phyloP scores from a whole-genome alignment of 139 green algal species.

The Coelastrella sp. region DNA sequence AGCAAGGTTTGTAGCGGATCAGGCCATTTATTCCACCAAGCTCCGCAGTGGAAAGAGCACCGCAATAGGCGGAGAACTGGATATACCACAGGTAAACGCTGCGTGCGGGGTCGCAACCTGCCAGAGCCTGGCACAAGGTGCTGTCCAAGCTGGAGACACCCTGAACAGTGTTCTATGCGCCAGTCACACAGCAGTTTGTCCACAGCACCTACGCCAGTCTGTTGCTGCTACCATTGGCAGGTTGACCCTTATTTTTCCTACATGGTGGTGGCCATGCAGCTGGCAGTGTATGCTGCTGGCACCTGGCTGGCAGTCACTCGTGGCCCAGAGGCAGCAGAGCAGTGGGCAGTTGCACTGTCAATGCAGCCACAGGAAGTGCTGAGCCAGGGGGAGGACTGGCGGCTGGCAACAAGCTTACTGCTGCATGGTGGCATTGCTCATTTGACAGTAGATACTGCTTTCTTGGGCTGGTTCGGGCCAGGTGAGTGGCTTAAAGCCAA shows the following conservation, averaged over 20 bases:
- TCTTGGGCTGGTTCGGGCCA: constrained; percentile 29
- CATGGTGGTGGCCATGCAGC: constrained; percentile 32
- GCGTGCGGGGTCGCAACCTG: background rate
- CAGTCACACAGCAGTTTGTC: no score
- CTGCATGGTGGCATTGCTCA: constrained; percentile 42
- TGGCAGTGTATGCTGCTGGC: constrained; percentile 39
- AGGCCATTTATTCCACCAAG: constrained; percentile 10
- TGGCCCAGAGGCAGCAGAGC: constrained; percentile 15
- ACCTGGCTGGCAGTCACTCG: constrained; percentile 43
- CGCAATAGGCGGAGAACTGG: constrained; percentile 16
- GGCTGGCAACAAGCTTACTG: constrained; percentile 40
- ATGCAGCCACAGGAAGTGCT: constrained; percentile 26
- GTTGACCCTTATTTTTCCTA: constrained; percentile 46
- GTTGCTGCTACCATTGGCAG: background rate
- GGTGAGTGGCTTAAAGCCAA: background rate
- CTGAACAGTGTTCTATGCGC: no score
- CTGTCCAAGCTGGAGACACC: no score
- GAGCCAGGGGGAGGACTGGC: constrained; percentile 19
- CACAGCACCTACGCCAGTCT: background rate
- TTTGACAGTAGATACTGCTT: constrained; percentile 27
- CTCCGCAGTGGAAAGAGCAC: constrained; percentile 41
- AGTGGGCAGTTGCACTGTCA: constrained; percentile 20
- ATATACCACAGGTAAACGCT: constrained; percentile 38
- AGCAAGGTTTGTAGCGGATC: constrained; percentile 29
- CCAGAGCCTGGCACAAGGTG: no score